phyloP scores from a whole-genome alignment of 495 filamentous ascomycete species.

The Usnea hakonensis region DNA sequence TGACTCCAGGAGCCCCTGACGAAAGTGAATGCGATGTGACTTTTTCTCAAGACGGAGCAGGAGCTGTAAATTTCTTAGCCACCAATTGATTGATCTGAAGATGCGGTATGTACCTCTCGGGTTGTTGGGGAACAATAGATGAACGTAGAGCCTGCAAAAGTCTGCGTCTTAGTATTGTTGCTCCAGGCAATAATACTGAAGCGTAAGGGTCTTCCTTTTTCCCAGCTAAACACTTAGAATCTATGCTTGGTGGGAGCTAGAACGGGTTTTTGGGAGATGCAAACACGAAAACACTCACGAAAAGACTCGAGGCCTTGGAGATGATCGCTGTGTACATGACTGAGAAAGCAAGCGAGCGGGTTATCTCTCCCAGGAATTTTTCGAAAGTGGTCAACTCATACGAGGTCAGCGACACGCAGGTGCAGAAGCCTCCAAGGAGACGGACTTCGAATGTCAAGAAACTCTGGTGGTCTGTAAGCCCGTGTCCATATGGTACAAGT shows the following conservation, averaged over 20 bases:
- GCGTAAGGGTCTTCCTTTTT: neutral
- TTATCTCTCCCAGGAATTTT: slow-evolving; percentile 43
- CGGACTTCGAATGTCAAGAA: slow-evolving; percentile 60
- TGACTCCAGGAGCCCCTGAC: slow-evolving; percentile 66
- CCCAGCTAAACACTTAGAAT: neutral
- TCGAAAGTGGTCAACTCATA: slow-evolving; percentile 77
- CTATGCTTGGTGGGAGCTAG: neutral
- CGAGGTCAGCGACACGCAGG: slow-evolving; percentile 1
- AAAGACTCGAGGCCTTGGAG: slow-evolving; percentile 69
- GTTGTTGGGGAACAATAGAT: slow-evolving; percentile 87
- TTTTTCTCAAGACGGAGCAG: slow-evolving; percentile 68
- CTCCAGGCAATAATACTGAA: neutral
- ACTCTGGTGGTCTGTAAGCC: slow-evolving; percentile 40
- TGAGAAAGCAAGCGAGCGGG: slow-evolving; percentile 81
- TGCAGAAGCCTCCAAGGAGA: neutral
- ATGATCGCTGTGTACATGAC: slow-evolving; percentile 91
- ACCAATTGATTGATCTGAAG: slow-evolving; percentile 6
- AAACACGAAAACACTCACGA: neutral
- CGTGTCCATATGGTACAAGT: slow-evolving; percentile 12
- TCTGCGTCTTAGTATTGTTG: neutral
- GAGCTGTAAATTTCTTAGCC: slow-evolving; percentile 35
- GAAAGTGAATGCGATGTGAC: slow-evolving; percentile 71
- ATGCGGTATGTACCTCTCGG: slow-evolving; percentile 48
- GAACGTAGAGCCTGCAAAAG: slow-evolving; percentile 40
- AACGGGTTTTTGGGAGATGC: neutral